These are phyloP conservation scores for Endocarpon pusillum DNA, from an alignment of 495 filamentous ascomycete genomes.

Conservation along the genomic window DNA sequence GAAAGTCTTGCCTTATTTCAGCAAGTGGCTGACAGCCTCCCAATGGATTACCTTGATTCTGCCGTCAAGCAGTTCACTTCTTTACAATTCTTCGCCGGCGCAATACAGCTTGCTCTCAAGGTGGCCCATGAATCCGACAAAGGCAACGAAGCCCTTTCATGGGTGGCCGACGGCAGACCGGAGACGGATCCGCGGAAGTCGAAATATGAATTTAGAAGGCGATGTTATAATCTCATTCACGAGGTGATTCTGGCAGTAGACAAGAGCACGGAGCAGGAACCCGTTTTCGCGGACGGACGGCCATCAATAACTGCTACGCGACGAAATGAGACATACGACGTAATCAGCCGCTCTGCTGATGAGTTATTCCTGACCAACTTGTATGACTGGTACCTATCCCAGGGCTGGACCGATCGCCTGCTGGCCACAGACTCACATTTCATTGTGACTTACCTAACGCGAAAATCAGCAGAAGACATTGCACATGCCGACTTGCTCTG, in stretches of 20 bases:
- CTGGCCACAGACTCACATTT: conserved; percentile 67
- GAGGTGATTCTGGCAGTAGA: conserved; percentile 63
- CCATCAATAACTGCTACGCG: conserved; percentile 56
- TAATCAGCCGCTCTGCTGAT: conserved; percentile 70
- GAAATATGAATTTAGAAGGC: conserved; percentile 50
- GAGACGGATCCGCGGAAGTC: conserved; percentile 48
- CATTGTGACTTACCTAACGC: conserved; percentile 72
- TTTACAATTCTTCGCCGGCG: conserved; percentile 83
- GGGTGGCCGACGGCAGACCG: conserved; percentile 47
- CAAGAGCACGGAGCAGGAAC: conserved; percentile 40
- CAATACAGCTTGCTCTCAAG: conserved; percentile 71
- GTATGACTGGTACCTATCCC: conserved; percentile 88
- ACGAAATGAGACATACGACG: conserved; percentile 67
- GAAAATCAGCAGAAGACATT: conserved; percentile 47
- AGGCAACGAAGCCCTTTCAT: conserved; percentile 62
- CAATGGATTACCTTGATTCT: conserved; percentile 59
- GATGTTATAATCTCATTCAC: conserved; percentile 72
- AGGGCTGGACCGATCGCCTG: conserved; percentile 67
- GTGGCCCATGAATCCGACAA: conserved; percentile 72
- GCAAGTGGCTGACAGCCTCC: conserved; percentile 65
- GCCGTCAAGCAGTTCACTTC: conserved; percentile 60
- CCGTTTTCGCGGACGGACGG: conserved; percentile 61
- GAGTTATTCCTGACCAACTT: conserved; percentile 86
- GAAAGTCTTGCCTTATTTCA: conserved; percentile 80
- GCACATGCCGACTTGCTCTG: conserved; percentile 82